These are phyloP conservation scores for Hypoxylon subgilvum DNA, from an alignment of 495 filamentous ascomycete species.

Conservation along the genomic window DNA sequence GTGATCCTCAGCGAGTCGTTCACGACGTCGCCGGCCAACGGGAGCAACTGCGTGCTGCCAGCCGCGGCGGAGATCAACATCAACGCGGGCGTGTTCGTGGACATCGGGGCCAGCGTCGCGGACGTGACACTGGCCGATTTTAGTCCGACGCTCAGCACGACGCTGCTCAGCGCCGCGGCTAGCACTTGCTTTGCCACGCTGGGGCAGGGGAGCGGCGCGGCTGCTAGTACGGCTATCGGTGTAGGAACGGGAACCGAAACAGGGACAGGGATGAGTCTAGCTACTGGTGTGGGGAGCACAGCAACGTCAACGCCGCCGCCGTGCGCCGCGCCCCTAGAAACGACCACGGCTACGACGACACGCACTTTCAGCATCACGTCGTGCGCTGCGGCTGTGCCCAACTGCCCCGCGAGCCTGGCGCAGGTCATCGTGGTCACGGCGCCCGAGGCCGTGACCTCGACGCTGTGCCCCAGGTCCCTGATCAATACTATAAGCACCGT, in stretches of 20 bases:
- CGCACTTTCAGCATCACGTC: conserved; percentile 27
- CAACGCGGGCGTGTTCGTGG: conserved; percentile 41
- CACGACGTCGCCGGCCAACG: conserved; percentile 10
- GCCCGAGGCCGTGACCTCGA: conserved; percentile 9
- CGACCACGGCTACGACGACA: conserved; percentile 19
- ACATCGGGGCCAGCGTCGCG: conserved; percentile 34
- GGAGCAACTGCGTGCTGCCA: conserved; percentile 32
- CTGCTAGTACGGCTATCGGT: background rate
- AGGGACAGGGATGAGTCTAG: too few relatives aligned
- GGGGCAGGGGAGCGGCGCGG: background rate
- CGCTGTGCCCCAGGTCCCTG: too few relatives aligned
- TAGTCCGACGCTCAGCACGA: conserved; percentile 38
- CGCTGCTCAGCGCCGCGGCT: conserved; percentile 40
- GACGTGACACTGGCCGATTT: conserved; percentile 22
- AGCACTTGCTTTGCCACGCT: conserved; percentile 38
- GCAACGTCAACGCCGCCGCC: background rate
- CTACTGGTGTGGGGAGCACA: too few relatives aligned
- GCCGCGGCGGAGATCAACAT: conserved; percentile 39
- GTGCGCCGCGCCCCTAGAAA: conserved; percentile 10
- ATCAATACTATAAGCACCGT: too few relatives aligned
- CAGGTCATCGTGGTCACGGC: conserved; percentile 33
- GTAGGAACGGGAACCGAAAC: conserved; percentile 4
- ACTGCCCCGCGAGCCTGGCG: conserved; percentile 37
- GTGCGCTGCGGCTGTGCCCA: conserved; percentile 30
- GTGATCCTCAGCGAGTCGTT: conserved; percentile 32